phyloP scores from a whole-genome alignment of 2,329 filamentous ascomycete species.

The Penicillium verrucosum region DNA sequence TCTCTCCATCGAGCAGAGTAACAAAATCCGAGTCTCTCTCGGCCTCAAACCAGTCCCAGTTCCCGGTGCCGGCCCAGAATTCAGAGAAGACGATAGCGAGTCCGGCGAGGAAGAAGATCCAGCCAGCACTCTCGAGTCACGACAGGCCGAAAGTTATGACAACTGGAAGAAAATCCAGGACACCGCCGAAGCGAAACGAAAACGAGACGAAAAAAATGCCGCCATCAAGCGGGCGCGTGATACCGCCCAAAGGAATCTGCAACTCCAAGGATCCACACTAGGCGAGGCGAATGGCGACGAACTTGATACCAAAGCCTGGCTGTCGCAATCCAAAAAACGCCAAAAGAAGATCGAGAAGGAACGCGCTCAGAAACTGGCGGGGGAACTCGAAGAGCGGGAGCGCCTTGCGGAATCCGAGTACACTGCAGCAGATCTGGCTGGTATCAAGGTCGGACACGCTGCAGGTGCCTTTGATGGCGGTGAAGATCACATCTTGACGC shows the following conservation, averaged over 20 bases:
- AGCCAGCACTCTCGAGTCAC: conserved; percentile 76
- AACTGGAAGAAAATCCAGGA: conserved; percentile 61
- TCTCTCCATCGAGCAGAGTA: conserved; percentile 85
- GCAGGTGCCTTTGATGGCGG: conserved; percentile 71
- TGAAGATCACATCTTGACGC: conserved; percentile 82
- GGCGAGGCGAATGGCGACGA: conserved; percentile 69
- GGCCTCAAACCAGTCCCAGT: conserved; percentile 88
- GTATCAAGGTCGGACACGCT: conserved; percentile 89
- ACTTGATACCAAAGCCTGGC: conserved; percentile 78
- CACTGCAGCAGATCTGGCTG: conserved; percentile 79
- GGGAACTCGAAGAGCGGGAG: conserved; percentile 76
- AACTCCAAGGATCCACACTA: conserved; percentile 77
- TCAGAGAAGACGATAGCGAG: conserved; percentile 51
- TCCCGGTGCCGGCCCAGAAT: conserved; percentile 62
- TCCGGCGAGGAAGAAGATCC: conserved; percentile 62
- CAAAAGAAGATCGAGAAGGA: conserved; percentile 82
- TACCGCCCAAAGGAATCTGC: conserved; percentile 68
- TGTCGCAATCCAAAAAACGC: conserved; percentile 85
- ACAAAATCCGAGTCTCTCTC: conserved; percentile 83
- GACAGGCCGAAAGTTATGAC: conserved; percentile 42
- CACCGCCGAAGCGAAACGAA: conserved; percentile 68
- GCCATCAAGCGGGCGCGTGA: conserved; percentile 87
- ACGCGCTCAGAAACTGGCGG: conserved; percentile 66
- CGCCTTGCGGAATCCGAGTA: conserved; percentile 70
- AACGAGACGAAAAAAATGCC: conserved; percentile 74